Conservation (phyloP, 495 filamentous ascomycete species). For the Hyaloscypha bicolor region DNA sequence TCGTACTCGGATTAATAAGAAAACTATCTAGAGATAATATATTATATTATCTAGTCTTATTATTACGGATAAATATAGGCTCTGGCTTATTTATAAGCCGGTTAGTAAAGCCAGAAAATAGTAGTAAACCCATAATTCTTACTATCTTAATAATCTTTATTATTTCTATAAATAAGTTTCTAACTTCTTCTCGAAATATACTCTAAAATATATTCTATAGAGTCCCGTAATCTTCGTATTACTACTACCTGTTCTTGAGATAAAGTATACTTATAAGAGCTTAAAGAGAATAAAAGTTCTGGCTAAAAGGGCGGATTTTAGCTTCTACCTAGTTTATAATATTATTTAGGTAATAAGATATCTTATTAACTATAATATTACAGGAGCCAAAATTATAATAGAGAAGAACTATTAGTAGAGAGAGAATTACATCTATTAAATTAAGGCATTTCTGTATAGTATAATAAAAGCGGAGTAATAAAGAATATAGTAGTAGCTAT, state of each 20-base stretch:
- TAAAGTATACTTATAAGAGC: slow-evolving; percentile 39
- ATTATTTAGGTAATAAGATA: slow-evolving; percentile 40
- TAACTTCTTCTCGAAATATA: slow-evolving; percentile 37
- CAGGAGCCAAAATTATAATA: slow-evolving; percentile 40
- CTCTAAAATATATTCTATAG: slow-evolving; percentile 42
- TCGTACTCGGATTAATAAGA: slow-evolving; percentile 40
- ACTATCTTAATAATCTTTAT: slow-evolving; percentile 40
- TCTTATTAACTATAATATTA: slow-evolving; percentile 44
- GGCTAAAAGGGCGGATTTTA: background rate
- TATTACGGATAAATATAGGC: slow-evolving; percentile 38
- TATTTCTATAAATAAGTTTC: slow-evolving; percentile 34
- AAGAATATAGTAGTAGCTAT: slow-evolving; percentile 32
- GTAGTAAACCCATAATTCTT: slow-evolving; percentile 41
- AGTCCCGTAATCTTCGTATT: slow-evolving; percentile 40
- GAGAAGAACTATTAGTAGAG: slow-evolving; percentile 45
- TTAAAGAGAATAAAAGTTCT: slow-evolving; percentile 43
- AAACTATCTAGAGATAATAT: slow-evolving; percentile 44
- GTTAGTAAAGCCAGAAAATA: slow-evolving; percentile 42
- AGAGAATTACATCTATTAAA: slow-evolving; percentile 37
- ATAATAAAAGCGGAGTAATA: slow-evolving; percentile 41
- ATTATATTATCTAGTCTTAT: slow-evolving; percentile 43
- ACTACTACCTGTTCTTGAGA: slow-evolving; percentile 40
- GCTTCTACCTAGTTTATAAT: slow-evolving; percentile 40
- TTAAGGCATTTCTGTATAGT: slow-evolving; percentile 37
- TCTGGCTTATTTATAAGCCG: slow-evolving; percentile 41